A percentile compares a stretch with the other conserved stretches of the same genome.
Evolutionary conservation across 2,329 filamentous ascomycete genomes (phyloP).

Genomic region (Epichloe sp.): DNA sequence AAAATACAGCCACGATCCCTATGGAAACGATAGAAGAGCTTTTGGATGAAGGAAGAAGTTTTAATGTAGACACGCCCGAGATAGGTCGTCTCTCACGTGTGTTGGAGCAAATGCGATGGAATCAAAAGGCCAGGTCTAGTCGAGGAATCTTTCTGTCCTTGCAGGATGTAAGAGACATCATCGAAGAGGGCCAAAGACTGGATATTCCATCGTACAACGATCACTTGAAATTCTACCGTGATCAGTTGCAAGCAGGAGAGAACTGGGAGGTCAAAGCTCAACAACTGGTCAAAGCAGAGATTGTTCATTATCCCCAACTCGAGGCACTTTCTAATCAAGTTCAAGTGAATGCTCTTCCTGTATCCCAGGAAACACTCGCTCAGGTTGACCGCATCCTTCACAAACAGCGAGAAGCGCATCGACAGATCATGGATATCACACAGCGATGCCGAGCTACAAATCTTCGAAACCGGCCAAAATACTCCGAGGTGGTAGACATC

Average conservation of each 20-base stretch:
- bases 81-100: constrained; percentile 69
- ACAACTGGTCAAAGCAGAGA: constrained; percentile 83
- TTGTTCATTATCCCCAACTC: constrained; percentile 86
- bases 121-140: constrained; percentile 56
- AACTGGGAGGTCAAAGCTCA: constrained; percentile 88
- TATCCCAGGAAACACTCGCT: constrained; percentile 66
- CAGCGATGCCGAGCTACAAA: constrained; percentile 64
- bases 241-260: constrained; percentile 64
- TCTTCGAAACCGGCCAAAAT: constrained; percentile 68
- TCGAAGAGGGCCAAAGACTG: constrained; percentile 63
- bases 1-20: constrained; percentile 48
- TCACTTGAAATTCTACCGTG: constrained; percentile 60
- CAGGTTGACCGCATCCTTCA: constrained; percentile 84
- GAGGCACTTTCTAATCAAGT: constrained; percentile 85
- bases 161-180: constrained; percentile 64
- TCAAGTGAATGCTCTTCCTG: constrained; percentile 54
- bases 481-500: constrained; percentile 79
- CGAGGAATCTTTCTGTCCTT: constrained; percentile 57
- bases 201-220: constrained; percentile 71
- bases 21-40: constrained; percentile 75
- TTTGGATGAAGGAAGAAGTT: constrained; percentile 76
- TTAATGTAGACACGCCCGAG: constrained; percentile 85
- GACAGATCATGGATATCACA: constrained; percentile 71
- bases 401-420: constrained; percentile 90
- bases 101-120: constrained; percentile 80